Evolutionary conservation across 176 grass and related monocot species (phyloP), one percentile per base, ranked within the genome.

Genomic region (Oryza nivara): DNA sequence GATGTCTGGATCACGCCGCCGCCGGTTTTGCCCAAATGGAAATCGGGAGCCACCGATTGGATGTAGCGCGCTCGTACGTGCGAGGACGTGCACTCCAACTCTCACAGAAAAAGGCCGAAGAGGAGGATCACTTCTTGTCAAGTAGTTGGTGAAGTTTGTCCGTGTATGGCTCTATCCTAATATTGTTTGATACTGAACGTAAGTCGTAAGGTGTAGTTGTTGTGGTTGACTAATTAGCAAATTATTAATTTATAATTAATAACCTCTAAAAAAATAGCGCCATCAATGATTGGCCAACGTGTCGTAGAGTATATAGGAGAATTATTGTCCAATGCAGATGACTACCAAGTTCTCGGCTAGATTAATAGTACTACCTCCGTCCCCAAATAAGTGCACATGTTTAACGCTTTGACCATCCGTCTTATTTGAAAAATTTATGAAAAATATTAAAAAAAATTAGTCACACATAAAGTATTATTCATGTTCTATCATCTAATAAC

Each of bases 251-350:
- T n/a, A 52, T 63, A 40, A 8, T 41, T 41, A 8, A 9, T 7
- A n/a, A 28, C 54, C 23, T 36, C 17, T 49, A 35, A 13, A 30
- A 86, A 25, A 52, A 41, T 41, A 72, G 83, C 43, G 73, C 5
- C 5, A 17, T 40, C 84, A 65, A 86, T 79, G 75, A 86, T 79
- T 79, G 25, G 49, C 36, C 74, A 70, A 52, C 52, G 44, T 67
- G 63, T 6, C 9, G 30, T 70, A 46, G 13, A 20, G 19, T 56
- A 56, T 41, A 56, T 56, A 54, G 51, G 4, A 54, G 17, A 5
- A 14, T 54, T 56, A 56, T 56, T 56, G 19, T 56, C 17, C 52
- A 56, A 7, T 7, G 6, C 6, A 56, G 52, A 56, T 56, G 6
- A 56, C 52, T 56, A 7, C 49, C 35, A 74, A 51, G 20, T 36